Percentiles rank a stretch among this genome's conserved stretches.
phyloP scores from a whole-genome alignment of 805 yeast genomes.

The Spathaspora hagerdaliae region DNA sequence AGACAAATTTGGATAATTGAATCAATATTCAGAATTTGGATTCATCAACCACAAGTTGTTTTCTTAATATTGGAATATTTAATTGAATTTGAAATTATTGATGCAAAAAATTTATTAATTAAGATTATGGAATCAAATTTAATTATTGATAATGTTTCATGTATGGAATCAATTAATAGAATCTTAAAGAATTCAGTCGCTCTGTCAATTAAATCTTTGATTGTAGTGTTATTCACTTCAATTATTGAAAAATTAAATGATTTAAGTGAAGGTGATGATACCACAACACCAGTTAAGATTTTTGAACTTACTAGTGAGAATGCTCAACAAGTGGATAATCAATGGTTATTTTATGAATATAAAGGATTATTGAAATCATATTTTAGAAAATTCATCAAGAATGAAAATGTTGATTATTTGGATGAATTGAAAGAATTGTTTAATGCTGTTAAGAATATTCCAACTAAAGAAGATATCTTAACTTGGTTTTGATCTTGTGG shows the following conservation, averaged over 20 bases:
- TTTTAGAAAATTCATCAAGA: constrained; percentile 25
- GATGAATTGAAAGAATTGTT: constrained; percentile 15
- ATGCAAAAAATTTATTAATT: constrained; percentile 23
- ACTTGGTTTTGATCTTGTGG: constrained; percentile 3
- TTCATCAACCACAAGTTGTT: constrained; percentile 42
- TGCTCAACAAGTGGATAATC: constrained; percentile 26
- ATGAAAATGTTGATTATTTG: constrained; percentile 9
- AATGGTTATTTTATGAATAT: constrained; percentile 42
- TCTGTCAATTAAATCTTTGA: constrained; percentile 1
- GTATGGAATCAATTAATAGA: constrained; percentile 41
- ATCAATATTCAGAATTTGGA: constrained; percentile 39
- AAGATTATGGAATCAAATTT: constrained; percentile 28
- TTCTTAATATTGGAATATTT: constrained; percentile 40
- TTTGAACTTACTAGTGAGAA: constrained; percentile 25
- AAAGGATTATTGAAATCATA: constrained; percentile 38
- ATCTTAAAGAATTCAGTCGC: constrained; percentile 13
- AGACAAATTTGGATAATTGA: constrained; percentile 37
- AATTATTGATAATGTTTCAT: constrained; percentile 36
- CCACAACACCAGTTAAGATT: constrained; percentile 18
- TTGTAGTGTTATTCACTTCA: constrained; percentile 15
- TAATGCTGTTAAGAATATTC: constrained; percentile 15
- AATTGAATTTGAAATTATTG: constrained; percentile 34
- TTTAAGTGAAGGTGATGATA: constrained; percentile 12
- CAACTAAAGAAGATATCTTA: constrained; percentile 17
- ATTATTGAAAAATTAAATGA: constrained; percentile 30